Percentiles rank a stretch among this genome's conserved stretches.
These are phyloP conservation scores for Cnidoscolus chayamansa DNA, from an alignment of 441 rosid species.

Conservation along the genomic window DNA sequence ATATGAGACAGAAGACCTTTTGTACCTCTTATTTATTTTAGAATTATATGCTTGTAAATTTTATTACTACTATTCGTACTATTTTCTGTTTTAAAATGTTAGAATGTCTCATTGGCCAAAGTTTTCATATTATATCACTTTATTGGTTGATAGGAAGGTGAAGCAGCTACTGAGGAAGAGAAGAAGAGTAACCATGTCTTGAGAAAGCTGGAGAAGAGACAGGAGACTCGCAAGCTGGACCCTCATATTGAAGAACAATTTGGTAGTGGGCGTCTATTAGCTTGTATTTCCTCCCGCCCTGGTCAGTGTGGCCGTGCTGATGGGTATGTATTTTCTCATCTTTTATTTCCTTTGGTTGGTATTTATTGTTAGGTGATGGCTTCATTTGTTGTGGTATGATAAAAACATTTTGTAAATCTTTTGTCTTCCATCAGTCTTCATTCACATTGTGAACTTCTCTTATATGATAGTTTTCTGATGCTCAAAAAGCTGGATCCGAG, in stretches of 20 bases:
- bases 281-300: slow-evolving; percentile 59
- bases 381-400: neutral
- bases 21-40: neutral
- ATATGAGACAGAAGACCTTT: neutral
- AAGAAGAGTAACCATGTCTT: slow-evolving; percentile 51
- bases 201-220: slow-evolving; percentile 54
- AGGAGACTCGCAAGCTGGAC: slow-evolving; percentile 45
- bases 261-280: slow-evolving; percentile 49
- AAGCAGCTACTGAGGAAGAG: slow-evolving; percentile 44
- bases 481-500: neutral
- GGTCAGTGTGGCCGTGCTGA: slow-evolving; percentile 67
- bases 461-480: neutral
- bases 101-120: neutral
- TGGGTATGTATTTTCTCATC: slow-evolving; percentile 36
- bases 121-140: no score
- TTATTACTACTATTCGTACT: no score
- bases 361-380: no score
- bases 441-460: neutral
- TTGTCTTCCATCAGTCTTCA: neutral
- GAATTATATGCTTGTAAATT: neutral
- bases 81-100: neutral
- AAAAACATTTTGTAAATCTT: neutral
- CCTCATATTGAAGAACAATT: slow-evolving; percentile 60
- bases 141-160: slow-evolving; percentile 40
- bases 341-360: neutral